Base-by-base conservation (phyloP, 2,329 filamentous ascomycete species). In the Fulvia fulva region DNA sequence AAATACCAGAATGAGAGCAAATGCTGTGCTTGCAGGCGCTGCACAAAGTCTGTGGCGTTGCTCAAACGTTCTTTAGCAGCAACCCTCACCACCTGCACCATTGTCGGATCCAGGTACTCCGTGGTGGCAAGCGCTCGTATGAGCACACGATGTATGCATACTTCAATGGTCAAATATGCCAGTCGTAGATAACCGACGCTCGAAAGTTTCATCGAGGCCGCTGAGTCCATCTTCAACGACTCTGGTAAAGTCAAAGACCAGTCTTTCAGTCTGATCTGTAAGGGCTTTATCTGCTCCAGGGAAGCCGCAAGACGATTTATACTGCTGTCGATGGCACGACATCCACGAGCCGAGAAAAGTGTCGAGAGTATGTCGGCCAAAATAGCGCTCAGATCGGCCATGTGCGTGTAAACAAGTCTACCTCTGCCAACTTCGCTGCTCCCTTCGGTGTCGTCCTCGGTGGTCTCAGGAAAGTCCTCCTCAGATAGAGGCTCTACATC, bases 1-100 rank as follows among this genome's bases (percentile, higher is more conserved):
- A 74, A 78, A 58, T 76, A 78, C 77, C 77, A 80, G 67, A 79
- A 79, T 0, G 76, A 76, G 34, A 76, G 73, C 7, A 79, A 70
- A 49, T 80, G 77, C 30, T 76, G 74, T 5, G 76, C 74, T 37
- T 76, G 75, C 5, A 80, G 68, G 19, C 71, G 66, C 32, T 76
- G 73, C n/a, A 79, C 70, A 56, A 80, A 78, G 19, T 74, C 73
- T 61, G 78, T 75, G n/a, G 76, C 75, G 16, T 74, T 76, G 34
- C 70, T 69, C 28, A 79, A 73, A 5, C 77, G 73, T 3, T 73
- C 73, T 53, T 73, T 72, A 23, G 77, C 76, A n/a, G 77, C 77
- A 49, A 68, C 67, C 3, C 76, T 76, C 57, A 75, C 77, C 37
- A 76, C 74, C 19, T 63, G 53, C n/a, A 68, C 61, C 8, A 76